Evolutionary conservation across 352 stramenopile species (phyloP).

Genomic region (Pythium aquatile): DNA sequence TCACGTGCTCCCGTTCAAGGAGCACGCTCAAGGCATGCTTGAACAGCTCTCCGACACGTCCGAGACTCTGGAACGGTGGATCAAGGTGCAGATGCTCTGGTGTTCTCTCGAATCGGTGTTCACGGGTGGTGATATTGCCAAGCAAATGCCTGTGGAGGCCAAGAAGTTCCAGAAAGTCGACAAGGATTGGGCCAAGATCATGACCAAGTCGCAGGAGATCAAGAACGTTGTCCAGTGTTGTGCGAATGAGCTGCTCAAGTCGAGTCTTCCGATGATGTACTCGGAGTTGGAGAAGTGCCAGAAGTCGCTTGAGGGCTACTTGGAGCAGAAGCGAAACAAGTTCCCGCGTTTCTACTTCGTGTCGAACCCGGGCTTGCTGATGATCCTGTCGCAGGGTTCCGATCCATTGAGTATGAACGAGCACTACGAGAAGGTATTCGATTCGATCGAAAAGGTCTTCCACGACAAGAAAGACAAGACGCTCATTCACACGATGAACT

Average conservation of each 20-base stretch:
- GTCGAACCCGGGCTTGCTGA: slow-evolving; percentile 96
- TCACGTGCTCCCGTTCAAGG: slow-evolving; percentile 96
- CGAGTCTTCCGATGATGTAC: slow-evolving; percentile 96
- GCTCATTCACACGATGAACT: slow-evolving; percentile 92
- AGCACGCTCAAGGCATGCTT: slow-evolving; percentile 93
- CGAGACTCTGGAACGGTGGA: slow-evolving; percentile 97
- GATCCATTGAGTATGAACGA: slow-evolving; percentile 98
- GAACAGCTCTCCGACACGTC: slow-evolving; percentile 95
- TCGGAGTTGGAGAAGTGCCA: slow-evolving; percentile 98
- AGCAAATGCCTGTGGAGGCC: slow-evolving; percentile 98
- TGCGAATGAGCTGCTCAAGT: slow-evolving; percentile 96
- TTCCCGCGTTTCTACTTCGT: slow-evolving; percentile 99
- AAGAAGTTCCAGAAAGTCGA: slow-evolving; percentile 98
- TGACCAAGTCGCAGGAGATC: slow-evolving; percentile 90
- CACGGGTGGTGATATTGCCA: slow-evolving; percentile 97
- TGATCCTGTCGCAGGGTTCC: slow-evolving; percentile 96
- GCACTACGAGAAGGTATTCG: slow-evolving; percentile 99
- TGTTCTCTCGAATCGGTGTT: slow-evolving; percentile 98
- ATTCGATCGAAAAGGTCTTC: slow-evolving; percentile 97
- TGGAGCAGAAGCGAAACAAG: slow-evolving; percentile 98
- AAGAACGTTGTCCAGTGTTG: slow-evolving; percentile 94
- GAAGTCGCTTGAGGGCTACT: slow-evolving; percentile 97
- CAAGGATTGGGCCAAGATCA: slow-evolving; percentile 99
- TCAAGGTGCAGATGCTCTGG: slow-evolving; percentile 99
- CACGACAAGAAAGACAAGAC: slow-evolving; percentile 99